Conservation (phyloP, 2,329 filamentous ascomycete genomes). For the Akanthomyces uredinophilus region DNA sequence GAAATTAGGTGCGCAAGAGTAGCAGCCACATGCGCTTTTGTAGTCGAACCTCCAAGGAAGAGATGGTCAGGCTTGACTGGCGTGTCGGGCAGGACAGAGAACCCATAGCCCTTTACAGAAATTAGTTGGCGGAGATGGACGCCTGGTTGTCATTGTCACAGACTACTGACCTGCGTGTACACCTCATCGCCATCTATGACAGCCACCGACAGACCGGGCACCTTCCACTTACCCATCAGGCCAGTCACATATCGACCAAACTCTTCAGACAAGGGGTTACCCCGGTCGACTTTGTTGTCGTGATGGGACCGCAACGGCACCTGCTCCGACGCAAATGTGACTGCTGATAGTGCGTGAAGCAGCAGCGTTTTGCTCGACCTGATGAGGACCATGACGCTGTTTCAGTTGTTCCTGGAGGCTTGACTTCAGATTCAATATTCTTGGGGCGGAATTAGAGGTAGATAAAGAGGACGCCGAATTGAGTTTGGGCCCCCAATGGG, state of each 20-base stretch:
- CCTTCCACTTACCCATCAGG: constrained; percentile 23
- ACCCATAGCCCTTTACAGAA: background rate
- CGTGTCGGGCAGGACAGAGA: background rate
- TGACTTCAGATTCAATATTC: too few species aligned
- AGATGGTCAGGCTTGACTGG: background rate
- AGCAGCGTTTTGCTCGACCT: background rate
- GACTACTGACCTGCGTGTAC: constrained; percentile 21
- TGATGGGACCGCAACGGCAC: background rate
- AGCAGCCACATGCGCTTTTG: background rate
- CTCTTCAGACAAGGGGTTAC: constrained; percentile 18
- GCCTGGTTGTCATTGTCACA: constrained; percentile 6
- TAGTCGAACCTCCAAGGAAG: constrained; percentile 4
- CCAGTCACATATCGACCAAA: constrained; percentile 17
- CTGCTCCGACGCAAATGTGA: background rate
- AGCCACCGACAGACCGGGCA: constrained; percentile 25
- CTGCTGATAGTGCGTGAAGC: background rate
- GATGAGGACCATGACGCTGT: background rate
- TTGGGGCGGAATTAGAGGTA: too few species aligned
- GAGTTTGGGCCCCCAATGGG: too few species aligned
- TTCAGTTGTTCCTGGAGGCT: too few species aligned
- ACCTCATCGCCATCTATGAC: constrained; percentile 24
- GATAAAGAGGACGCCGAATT: too few species aligned
- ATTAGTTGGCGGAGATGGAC: background rate
- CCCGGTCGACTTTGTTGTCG: background rate
- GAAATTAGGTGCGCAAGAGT: background rate